Evolutionary conservation across 352 stramenopile species (phyloP), one percentile per base, ranked within the genome.

Genomic region (Globisporangium megalacanthum): DNA sequence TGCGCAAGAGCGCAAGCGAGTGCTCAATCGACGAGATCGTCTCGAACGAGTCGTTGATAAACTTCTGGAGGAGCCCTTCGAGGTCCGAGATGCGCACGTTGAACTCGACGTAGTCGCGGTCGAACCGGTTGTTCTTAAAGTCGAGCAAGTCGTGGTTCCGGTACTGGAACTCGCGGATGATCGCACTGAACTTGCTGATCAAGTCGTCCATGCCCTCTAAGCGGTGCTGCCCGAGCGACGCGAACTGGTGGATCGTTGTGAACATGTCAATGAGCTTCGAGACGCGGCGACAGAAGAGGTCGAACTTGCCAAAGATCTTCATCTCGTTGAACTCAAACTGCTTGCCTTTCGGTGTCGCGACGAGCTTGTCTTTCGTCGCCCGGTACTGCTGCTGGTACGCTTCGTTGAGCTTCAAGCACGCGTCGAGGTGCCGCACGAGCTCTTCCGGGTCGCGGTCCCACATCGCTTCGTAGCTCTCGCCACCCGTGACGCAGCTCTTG

Each of bases 261-360:
- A 99, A 99, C 95, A 99, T 98, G 62, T 99, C 96, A 60, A 99
- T 99, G 36, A 99, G 81, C 70, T 99, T 99, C 70, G 98, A 97
- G 13, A 98, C 86, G 44, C 97, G 91, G 6, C 96, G 77, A 66
- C 94, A 98, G 65, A 99, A 99, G 6, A 99, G 72, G 61, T 99
- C 96, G 60, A 99, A 99, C 61, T 98, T 98, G 58, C 96, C 96
- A 71, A 99, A 99, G 56, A 99, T 98, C 67, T 98, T 96, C 79
- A 98, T 97, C 68, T 99, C 96, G 66, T 98, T 98, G 71, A 99
- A 99, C 72, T 99, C 94, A 63, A 99, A 99, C 60, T 99, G 95
- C 73, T 99, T 99, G 20, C 95, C 95, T 66, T 97, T 98, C 1
- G 95, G 92, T 14, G 89, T 97, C 36, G 89, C 79, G 54, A 97